Percentiles rank a stretch among this genome's conserved stretches.
phyloP scores from a whole-genome alignment of 2,329 filamentous ascomycete genomes.

The Sporothrix brunneoviolacea region DNA sequence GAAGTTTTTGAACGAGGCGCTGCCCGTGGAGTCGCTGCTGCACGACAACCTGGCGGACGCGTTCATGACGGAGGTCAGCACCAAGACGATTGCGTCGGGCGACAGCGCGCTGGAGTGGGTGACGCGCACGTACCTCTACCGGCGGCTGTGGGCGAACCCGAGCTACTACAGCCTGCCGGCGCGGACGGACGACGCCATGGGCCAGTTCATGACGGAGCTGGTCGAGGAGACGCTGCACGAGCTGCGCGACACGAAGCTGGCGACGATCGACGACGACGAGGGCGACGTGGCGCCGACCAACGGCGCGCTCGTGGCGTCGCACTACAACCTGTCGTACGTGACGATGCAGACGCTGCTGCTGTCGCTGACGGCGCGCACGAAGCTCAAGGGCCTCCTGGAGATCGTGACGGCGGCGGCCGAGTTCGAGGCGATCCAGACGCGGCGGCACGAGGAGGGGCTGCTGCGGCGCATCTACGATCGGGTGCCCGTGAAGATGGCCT shows the following conservation, averaged over 20 bases:
- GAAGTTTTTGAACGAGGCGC: conserved; percentile 93
- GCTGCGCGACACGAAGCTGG: conserved; percentile 85
- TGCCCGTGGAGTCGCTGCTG: conserved; percentile 91
- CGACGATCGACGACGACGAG: conserved; percentile 91
- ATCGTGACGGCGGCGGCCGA: conserved; percentile 96
- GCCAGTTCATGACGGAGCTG: conserved; percentile 85
- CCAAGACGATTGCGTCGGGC: conserved; percentile 88
- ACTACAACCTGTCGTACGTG: conserved; percentile 99
- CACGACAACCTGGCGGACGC: conserved; percentile 90
- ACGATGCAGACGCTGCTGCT: conserved; percentile 98
- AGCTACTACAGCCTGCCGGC: conserved; percentile 91
- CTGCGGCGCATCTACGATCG: conserved; percentile 90
- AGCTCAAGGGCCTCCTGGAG: conserved; percentile 93
- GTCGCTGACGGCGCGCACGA: conserved; percentile 80
- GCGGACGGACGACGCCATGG: conserved; percentile 87
- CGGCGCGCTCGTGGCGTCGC: conserved; percentile 94
- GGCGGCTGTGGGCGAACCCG: conserved; percentile 86
- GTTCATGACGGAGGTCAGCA: conserved; percentile 95
- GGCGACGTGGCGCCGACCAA: conserved; percentile 85
- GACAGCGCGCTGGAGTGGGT: conserved; percentile 98
- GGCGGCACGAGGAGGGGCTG: conserved; percentile 82
- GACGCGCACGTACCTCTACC: conserved; percentile 97
- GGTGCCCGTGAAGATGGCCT: conserved; percentile 81
- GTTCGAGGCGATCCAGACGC: conserved; percentile 86
- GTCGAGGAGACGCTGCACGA: conserved; percentile 91